Percentiles rank a stretch among this genome's conserved stretches.
Conservation (phyloP, 2,329 filamentous ascomycete genomes). For the Sclerotinia trifoliorum region DNA sequence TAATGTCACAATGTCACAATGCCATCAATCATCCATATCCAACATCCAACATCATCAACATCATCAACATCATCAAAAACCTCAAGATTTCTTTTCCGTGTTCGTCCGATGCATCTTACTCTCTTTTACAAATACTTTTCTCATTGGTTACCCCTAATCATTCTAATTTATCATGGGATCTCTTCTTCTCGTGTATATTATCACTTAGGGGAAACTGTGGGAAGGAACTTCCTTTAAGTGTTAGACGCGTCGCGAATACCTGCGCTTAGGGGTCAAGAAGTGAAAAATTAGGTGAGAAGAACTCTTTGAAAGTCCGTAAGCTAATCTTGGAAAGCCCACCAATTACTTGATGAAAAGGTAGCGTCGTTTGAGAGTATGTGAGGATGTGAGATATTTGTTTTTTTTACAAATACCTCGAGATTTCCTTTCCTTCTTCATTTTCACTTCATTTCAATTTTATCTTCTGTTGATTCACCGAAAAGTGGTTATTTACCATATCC, state of each 20-base stretch:
- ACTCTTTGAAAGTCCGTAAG: neutral
- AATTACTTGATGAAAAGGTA: constrained; percentile 20
- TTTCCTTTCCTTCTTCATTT: neutral
- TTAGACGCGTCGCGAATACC: constrained; percentile 25
- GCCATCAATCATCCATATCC: neutral
- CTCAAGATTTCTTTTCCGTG: neutral
- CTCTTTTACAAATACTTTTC: constrained; percentile 15
- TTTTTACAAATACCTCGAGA: constrained; percentile 6
- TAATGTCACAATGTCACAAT: constrained; percentile 3
- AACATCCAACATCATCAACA: too few relatives aligned
- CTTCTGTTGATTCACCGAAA: neutral
- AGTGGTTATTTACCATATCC: neutral
- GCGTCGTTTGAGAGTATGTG: neutral
- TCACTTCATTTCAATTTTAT: neutral
- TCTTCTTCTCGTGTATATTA: constrained; percentile 29
- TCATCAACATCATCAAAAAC: constrained; percentile 3
- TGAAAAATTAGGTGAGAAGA: constrained; percentile 17
- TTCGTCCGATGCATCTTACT: neutral
- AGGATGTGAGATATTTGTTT: neutral
- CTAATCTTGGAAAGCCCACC: constrained; percentile 1
- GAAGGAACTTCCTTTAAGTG: constrained; percentile 26
- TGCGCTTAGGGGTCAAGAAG: constrained; percentile 26
- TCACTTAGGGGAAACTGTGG: constrained; percentile 31
- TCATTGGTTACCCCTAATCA: constrained; percentile 11
- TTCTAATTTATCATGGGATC: constrained; percentile 13